Conservation (phyloP, 2,329 filamentous ascomycete species). For the Claviceps capensis region DNA sequence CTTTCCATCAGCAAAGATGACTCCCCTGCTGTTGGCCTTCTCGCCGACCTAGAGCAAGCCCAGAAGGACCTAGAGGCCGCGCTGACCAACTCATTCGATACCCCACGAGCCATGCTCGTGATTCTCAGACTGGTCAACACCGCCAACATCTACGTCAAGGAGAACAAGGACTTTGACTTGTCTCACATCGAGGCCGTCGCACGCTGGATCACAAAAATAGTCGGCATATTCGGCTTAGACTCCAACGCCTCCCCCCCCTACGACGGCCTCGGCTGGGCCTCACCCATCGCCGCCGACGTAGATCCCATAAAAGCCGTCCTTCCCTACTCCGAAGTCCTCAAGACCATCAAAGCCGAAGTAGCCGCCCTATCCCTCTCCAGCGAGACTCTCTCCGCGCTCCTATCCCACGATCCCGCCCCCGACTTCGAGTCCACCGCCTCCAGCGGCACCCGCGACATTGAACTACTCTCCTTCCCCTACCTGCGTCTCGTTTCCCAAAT, state of each 20-base stretch:
- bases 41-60: slow-evolving; percentile 35
- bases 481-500: slow-evolving; percentile 40
- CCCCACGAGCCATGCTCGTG: slow-evolving; percentile 62
- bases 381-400: slow-evolving; percentile 27
- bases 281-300: slow-evolving; percentile 23
- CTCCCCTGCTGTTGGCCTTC: slow-evolving; percentile 16
- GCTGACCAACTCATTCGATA: slow-evolving; percentile 79
- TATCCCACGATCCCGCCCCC: slow-evolving; percentile 27
- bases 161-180: slow-evolving; percentile 32
- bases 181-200: slow-evolving; percentile 43
- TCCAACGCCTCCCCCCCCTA: slow-evolving; percentile 41
- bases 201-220: slow-evolving; percentile 69
- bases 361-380: slow-evolving; percentile 34
- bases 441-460: slow-evolving; percentile 34
- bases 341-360: slow-evolving; percentile 32
- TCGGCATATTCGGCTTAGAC: slow-evolving; percentile 74
- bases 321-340: slow-evolving; percentile 32
- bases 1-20: slow-evolving; percentile 24
- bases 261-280: slow-evolving; percentile 42
- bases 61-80: slow-evolving; percentile 42
- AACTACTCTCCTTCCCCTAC: slow-evolving; percentile 41
- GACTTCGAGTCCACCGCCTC: slow-evolving; percentile 34
- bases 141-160: slow-evolving; percentile 50
- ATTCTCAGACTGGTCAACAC: slow-evolving; percentile 66
- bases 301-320: slow-evolving; percentile 32